Evolutionary conservation across 176 grass and related monocot genomes (phyloP).

Genomic region (Ananas comosus): DNA sequence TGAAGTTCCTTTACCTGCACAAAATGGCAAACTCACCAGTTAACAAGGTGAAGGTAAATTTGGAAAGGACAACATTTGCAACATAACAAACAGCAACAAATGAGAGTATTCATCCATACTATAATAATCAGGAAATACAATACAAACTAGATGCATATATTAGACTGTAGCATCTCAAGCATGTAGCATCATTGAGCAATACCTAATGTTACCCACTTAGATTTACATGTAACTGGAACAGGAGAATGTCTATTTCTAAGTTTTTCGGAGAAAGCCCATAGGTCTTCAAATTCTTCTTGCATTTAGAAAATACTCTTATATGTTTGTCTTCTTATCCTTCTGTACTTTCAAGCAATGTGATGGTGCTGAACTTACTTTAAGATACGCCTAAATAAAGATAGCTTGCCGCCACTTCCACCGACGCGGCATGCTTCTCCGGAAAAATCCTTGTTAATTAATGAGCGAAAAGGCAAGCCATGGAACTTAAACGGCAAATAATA

Average conservation of each 20-base stretch:
- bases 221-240: background rate
- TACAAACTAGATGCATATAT: background rate
- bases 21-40: background rate
- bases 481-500: background rate
- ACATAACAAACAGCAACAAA: background rate
- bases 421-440: too few species aligned
- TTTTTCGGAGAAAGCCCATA: background rate
- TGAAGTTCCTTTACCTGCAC: constrained; percentile 67
- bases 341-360: too few species aligned
- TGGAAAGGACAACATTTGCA: background rate
- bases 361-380: too few species aligned
- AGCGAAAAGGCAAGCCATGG: background rate
- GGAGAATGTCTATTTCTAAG: background rate
- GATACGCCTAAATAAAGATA: too few species aligned
- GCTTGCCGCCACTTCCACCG: too few species aligned
- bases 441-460: background rate
- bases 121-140: background rate
- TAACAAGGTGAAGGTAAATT: background rate
- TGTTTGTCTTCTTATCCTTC: too few species aligned
- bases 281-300: background rate
- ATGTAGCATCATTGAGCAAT: background rate
- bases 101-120: background rate
- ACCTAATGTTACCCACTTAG: background rate
- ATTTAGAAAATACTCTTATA: background rate
- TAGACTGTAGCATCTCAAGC: background rate